These are phyloP conservation scores for Sarcodon aspratus DNA, from an alignment of 768 basidiomycete species.

Conservation along the genomic window DNA sequence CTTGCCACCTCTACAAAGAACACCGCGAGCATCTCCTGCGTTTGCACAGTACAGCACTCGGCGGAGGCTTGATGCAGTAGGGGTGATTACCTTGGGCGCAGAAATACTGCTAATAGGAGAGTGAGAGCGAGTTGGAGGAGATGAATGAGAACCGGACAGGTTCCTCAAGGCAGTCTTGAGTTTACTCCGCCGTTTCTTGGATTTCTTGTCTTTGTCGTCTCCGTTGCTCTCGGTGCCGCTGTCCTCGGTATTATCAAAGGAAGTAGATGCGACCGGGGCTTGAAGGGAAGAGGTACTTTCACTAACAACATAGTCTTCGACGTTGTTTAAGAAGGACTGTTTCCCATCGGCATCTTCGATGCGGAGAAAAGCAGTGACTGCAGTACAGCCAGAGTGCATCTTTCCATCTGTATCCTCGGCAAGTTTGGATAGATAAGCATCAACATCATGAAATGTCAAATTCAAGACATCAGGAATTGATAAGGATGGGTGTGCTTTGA, in stretches of 20 bases:
- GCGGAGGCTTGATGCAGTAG: slow-evolving; percentile 27
- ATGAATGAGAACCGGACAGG: slow-evolving; percentile 24
- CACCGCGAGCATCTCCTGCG: slow-evolving; percentile 92
- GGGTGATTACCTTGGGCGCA: slow-evolving; percentile 6
- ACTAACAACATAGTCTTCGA: neutral
- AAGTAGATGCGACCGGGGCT: slow-evolving; percentile 2
- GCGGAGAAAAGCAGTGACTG: slow-evolving; percentile 90
- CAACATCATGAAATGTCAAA: slow-evolving; percentile 89
- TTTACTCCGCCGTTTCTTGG: slow-evolving; percentile 35
- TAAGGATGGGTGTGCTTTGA: slow-evolving; percentile 44
- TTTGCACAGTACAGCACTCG: slow-evolving; percentile 93
- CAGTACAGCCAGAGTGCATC: slow-evolving; percentile 95
- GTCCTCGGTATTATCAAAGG: slow-evolving; percentile 17
- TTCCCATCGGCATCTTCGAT: slow-evolving; percentile 72
- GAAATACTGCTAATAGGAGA: slow-evolving; percentile 6
- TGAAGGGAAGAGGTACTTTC: slow-evolving; percentile 1
- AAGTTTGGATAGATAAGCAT: slow-evolving; percentile 69
- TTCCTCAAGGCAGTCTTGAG: slow-evolving; percentile 45
- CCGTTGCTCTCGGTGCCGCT: slow-evolving; percentile 28
- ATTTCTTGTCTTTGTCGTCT: slow-evolving; percentile 28
- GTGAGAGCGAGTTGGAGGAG: slow-evolving; percentile 10
- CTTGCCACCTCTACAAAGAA: slow-evolving; percentile 82
- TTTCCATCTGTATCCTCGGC: slow-evolving; percentile 83
- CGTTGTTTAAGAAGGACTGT: slow-evolving; percentile 46
- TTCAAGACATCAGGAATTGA: slow-evolving; percentile 85